Conservation (phyloP, 1,139 yeast species). For the Taphrina confusa region DNA sequence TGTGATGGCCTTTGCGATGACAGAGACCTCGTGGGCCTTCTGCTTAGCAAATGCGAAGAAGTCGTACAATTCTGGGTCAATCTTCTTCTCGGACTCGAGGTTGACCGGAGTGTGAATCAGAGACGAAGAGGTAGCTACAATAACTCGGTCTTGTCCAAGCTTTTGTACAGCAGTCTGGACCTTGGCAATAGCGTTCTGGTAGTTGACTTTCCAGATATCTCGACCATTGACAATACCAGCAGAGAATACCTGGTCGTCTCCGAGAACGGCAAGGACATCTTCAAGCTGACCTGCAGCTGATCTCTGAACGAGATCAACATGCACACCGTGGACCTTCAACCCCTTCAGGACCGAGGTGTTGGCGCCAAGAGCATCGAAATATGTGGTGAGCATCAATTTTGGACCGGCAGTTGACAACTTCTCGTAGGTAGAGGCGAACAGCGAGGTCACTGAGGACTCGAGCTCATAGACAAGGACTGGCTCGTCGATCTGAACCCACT, state of each 20-base stretch:
- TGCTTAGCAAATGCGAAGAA: slow-evolving; percentile 99
- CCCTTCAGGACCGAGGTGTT: slow-evolving; percentile 85
- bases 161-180: slow-evolving; percentile 80
- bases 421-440: slow-evolving; percentile 84
- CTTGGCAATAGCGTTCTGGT: slow-evolving; percentile 75
- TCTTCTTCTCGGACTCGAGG: slow-evolving; percentile 84
- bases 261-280: slow-evolving; percentile 67
- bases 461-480: slow-evolving; percentile 94
- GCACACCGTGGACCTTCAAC: slow-evolving; percentile 92
- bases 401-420: slow-evolving; percentile 68
- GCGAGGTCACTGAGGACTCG: slow-evolving; percentile 77
- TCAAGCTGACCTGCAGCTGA: slow-evolving; percentile 88
- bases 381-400: slow-evolving; percentile 79
- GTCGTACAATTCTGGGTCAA: slow-evolving; percentile 86
- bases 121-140: slow-evolving; percentile 94
- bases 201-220: slow-evolving; percentile 98
- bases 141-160: slow-evolving; percentile 83
- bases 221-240: slow-evolving; percentile 98
- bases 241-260: slow-evolving; percentile 73
- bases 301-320: slow-evolving; percentile 87
- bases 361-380: slow-evolving; percentile 98
- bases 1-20: slow-evolving; percentile 82
- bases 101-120: slow-evolving; percentile 98
- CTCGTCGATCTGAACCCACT: slow-evolving; percentile 93
- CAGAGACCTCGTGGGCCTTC: slow-evolving; percentile 87